Base-by-base conservation (phyloP, 2,329 filamentous ascomycete genomes). In the Hymenoscyphus fructigenus region DNA sequence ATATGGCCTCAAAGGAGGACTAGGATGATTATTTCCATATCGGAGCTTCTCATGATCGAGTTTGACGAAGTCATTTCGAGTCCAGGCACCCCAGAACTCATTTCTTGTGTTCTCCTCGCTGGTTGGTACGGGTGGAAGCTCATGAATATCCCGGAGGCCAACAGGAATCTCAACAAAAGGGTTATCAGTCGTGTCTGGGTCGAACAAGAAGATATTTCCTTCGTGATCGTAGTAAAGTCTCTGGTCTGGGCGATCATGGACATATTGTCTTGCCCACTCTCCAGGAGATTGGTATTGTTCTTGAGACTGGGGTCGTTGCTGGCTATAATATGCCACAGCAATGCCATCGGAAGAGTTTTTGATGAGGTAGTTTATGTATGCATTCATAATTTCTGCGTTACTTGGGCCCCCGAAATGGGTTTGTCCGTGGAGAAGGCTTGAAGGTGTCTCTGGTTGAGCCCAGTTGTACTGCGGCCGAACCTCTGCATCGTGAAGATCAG, bases 301-400 rank as follows among this genome's bases (percentile, higher is more conserved):
- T 38, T 38, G 36, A 15, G 36, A 38, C 14, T 38, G 36, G 5
- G 14, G 14, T 15, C 3, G 36, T 38, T 38, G 36, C 12, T 38
- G 36, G 36, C 5, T 14, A 5, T 38, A 14, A 38, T 38, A 38
- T 15, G 14, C 36, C 36, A 38, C 36, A 38, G 36, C 36, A 38
- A 38, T 38, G 5, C 36, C 12, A 17, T 14, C 10, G 17, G 55
- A 57, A 28, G 58, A 14, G 58, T 44, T 60, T n/a, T 26, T 32
- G 5, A 12, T 26, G 57, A 41, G n/a, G 47, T 71, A 69, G 67
- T 69, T 69, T 67, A 72, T 68, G 23, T 57, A n/a, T 15, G 17
- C 55, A 9, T 28, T n/a, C 26, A 57, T 57, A 12, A 57, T 26
- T 12, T n/a, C 28, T 12, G 17, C 55, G 5, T 57, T 28, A 38